These are phyloP conservation scores for Candida chilensis DNA, from an alignment of 805 yeast species.

Conservation along the genomic window DNA sequence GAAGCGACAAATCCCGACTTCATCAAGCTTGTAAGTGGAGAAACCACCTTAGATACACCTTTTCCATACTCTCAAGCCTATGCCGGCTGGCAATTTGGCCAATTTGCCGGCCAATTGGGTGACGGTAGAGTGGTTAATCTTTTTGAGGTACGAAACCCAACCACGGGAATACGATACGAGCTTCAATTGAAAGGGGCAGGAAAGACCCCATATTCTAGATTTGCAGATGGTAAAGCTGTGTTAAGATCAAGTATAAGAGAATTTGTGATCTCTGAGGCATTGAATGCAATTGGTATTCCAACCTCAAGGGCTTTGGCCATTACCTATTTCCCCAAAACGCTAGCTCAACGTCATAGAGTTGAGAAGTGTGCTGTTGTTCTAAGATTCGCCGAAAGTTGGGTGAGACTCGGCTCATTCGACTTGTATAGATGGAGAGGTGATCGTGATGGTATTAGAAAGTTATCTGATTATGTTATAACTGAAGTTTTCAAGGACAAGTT, in stretches of 20 bases:
- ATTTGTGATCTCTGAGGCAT: constrained; percentile 74
- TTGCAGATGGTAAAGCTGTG: constrained; percentile 96
- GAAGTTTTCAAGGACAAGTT: constrained; percentile 39
- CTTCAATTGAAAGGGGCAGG: constrained; percentile 92
- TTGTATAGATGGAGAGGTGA: constrained; percentile 69
- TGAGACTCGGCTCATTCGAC: constrained; percentile 85
- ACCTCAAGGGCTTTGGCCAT: constrained; percentile 77
- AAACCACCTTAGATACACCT: constrained; percentile 32
- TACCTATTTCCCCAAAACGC: constrained; percentile 62
- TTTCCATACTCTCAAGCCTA: constrained; percentile 87
- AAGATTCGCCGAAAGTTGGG: constrained; percentile 80
- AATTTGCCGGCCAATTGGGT: constrained; percentile 94
- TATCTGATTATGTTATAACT: constrained; percentile 67
- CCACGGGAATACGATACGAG: constrained; percentile 38
- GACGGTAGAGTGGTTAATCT: constrained; percentile 87
- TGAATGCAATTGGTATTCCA: constrained; percentile 77
- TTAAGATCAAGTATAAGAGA: constrained; percentile 83
- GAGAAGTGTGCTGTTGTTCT: constrained; percentile 83
- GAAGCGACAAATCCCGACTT: constrained; percentile 35
- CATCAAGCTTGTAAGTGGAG: constrained; percentile 55
- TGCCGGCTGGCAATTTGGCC: constrained; percentile 96
- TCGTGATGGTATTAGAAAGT: constrained; percentile 44
- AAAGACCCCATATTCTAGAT: constrained; percentile 82
- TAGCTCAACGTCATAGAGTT: constrained; percentile 61
- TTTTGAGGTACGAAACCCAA: constrained; percentile 52